Evolutionary conservation across 2,329 filamentous ascomycete species (phyloP), one percentile per base, ranked within the genome.

Genomic region (Sclerotinia trifoliorum): DNA sequence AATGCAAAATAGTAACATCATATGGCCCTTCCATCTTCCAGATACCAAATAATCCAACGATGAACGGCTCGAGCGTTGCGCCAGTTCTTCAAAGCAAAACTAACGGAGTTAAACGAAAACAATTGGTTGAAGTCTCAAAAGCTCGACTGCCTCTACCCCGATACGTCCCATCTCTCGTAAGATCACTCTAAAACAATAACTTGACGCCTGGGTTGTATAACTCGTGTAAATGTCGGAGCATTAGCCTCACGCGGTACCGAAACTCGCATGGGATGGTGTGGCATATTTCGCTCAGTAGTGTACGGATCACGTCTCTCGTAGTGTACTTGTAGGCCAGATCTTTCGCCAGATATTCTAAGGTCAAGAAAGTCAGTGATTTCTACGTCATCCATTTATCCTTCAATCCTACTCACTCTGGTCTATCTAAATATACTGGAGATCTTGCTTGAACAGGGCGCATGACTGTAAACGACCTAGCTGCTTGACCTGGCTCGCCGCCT

Each of bases 351-450:
- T 44, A 68, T 54, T 24, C 73, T 74, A 54, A 35, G 35, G 6
- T 24, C 5, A 49, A 66, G 5, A 54, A 56, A 51, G 68, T 76
- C 54, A 76, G 74, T 67, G 69, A 61, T 60, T 56, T 46, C 49
- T 65, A 66, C 29, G n/a, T 26, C 24, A 35, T 15, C 11, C 13
- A 42, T 54, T 32, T 13, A 32, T 42, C 29, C 13, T 26, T 54
- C 24, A 35, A 57, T 35, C 52, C 17, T 21, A 74, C 75, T 76
- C 74, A 77, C 75, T 71, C 66, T 39, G 71, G 68, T 65, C 73
- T 73, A 64, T 77, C 72, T 24, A 68, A 35, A 66, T 74, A 73
- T n/a, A 70, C 46, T 49, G 74, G 74, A 72, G 75, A 73, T 68
- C 71, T 74, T 70, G 70, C 67, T 73, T 71, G 70, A 66, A 66